Evolutionary conservation across 2,329 filamentous ascomycete species (phyloP).

Genomic region (Myotisia sp.): DNA sequence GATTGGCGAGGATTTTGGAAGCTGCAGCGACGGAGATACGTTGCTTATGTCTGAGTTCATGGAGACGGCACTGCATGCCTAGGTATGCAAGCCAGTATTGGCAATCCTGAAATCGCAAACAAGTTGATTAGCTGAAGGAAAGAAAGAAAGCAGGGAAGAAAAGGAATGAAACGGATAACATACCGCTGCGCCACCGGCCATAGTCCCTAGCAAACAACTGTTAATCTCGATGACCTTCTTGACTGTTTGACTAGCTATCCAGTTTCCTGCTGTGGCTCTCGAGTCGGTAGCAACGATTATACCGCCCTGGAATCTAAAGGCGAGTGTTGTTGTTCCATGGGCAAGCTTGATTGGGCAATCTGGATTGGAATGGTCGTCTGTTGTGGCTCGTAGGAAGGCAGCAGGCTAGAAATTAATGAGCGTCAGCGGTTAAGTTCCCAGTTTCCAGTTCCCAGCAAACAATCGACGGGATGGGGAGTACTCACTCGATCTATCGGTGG

Average conservation of each 20-base stretch:
- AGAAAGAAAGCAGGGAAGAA: background rate
- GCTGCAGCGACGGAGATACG: constrained; percentile 95
- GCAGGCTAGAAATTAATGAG: constrained; percentile 47
- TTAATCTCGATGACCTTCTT: constrained; percentile 99
- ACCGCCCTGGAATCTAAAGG: constrained; percentile 94
- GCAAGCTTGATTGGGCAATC: constrained; percentile 98
- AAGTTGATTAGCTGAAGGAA: background rate
- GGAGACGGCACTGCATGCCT: constrained; percentile 96
- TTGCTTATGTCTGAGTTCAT: constrained; percentile 98
- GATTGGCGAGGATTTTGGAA: constrained; percentile 94
- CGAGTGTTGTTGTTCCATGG: constrained; percentile 94
- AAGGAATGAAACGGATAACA: constrained; percentile 27
- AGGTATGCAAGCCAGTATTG: constrained; percentile 99
- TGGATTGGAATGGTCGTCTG: constrained; percentile 93
- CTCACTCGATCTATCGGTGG: constrained; percentile 77
- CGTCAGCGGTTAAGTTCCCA: constrained; percentile 9
- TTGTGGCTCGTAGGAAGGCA: constrained; percentile 89
- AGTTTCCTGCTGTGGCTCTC: constrained; percentile 90
- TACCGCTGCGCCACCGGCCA: constrained; percentile 92
- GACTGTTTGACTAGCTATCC: constrained; percentile 98
- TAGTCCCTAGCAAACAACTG: constrained; percentile 81
- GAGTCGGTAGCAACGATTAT: constrained; percentile 98
- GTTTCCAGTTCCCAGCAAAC: background rate
- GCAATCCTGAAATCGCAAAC: constrained; percentile 57
- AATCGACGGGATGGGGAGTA: constrained; percentile 1